These are phyloP conservation scores for Alternaria sp. DNA, from an alignment of 2,329 filamentous ascomycete species.

Conservation along the genomic window DNA sequence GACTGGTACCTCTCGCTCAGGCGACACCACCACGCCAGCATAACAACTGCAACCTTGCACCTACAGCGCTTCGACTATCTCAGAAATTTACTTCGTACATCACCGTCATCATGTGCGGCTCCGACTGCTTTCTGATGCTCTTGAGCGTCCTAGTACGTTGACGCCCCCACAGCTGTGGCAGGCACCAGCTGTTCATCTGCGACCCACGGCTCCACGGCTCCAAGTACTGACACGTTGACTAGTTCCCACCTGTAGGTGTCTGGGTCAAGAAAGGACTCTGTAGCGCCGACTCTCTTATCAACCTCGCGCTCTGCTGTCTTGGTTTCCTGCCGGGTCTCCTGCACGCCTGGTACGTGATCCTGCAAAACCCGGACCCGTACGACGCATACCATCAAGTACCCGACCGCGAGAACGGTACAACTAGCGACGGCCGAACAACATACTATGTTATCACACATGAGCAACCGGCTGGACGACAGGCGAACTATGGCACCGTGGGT, in stretches of 20 bases:
- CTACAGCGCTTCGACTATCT: neutral
- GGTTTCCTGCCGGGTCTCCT: constrained; percentile 80
- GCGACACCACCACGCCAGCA: constrained; percentile 14
- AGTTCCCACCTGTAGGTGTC: constrained; percentile 62
- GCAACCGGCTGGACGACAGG: constrained; percentile 52
- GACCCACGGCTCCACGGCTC: neutral
- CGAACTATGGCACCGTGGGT: constrained; percentile 55
- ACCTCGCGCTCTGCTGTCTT: constrained; percentile 81
- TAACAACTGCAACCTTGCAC: constrained; percentile 7
- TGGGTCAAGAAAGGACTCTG: constrained; percentile 98
- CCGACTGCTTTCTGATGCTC: constrained; percentile 68
- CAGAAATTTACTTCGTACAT: neutral
- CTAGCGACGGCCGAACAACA: constrained; percentile 27
- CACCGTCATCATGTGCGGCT: constrained; percentile 62
- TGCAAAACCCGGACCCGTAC: constrained; percentile 79
- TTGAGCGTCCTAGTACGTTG: constrained; percentile 67
- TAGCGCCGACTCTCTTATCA: constrained; percentile 91
- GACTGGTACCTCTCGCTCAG: constrained; percentile 11
- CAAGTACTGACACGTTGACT: constrained; percentile 8
- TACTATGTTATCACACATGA: constrained; percentile 41
- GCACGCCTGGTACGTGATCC: constrained; percentile 98
- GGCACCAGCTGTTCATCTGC: constrained; percentile 1
- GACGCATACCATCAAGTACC: constrained; percentile 68
- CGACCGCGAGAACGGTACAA: constrained; percentile 61
- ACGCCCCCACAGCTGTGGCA: constrained; percentile 21